A percentile compares a stretch with the other conserved stretches of the same genome.
These are phyloP conservation scores for Melampsora americana DNA, from an alignment of 1,284 basidiomycete species.

Conservation along the genomic window DNA sequence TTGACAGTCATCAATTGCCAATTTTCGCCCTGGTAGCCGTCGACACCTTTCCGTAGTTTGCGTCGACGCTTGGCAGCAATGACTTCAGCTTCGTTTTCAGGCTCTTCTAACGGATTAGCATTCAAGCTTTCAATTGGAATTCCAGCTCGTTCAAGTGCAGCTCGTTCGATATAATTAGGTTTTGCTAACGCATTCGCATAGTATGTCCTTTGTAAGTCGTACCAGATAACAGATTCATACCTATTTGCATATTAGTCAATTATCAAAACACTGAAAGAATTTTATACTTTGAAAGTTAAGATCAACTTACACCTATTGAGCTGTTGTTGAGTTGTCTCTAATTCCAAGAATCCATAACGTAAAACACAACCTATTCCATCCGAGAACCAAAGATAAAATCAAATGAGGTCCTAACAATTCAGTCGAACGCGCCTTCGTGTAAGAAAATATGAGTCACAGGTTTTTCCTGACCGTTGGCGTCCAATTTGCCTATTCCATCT, in stretches of 20 bases:
- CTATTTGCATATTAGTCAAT: constrained; percentile 55
- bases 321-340: constrained; percentile 64
- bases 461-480: constrained; percentile 61
- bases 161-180: constrained; percentile 67
- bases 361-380: constrained; percentile 57
- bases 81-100: constrained; percentile 5
- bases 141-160: constrained; percentile 49
- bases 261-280: constrained; percentile 32
- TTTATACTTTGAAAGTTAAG: constrained; percentile 10
- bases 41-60: constrained; percentile 33
- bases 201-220: constrained; percentile 78
- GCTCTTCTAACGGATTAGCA: constrained; percentile 12
- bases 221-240: constrained; percentile 69
- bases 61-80: neutral
- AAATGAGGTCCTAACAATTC: too few relatives aligned
- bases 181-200: constrained; percentile 74
- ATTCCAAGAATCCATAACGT: constrained; percentile 70
- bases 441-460: neutral
- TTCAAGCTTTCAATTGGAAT: constrained; percentile 2
- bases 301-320: constrained; percentile 64
- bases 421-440: too few relatives aligned
- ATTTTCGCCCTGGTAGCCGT: constrained; percentile 37
- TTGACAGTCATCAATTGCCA: constrained; percentile 44
- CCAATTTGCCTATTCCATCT: constrained; percentile 66
- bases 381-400: neutral